Evolutionary conservation across 768 basidiomycete species (phyloP), one percentile per base, ranked within the genome.

Genomic region (Collybia sp.): DNA sequence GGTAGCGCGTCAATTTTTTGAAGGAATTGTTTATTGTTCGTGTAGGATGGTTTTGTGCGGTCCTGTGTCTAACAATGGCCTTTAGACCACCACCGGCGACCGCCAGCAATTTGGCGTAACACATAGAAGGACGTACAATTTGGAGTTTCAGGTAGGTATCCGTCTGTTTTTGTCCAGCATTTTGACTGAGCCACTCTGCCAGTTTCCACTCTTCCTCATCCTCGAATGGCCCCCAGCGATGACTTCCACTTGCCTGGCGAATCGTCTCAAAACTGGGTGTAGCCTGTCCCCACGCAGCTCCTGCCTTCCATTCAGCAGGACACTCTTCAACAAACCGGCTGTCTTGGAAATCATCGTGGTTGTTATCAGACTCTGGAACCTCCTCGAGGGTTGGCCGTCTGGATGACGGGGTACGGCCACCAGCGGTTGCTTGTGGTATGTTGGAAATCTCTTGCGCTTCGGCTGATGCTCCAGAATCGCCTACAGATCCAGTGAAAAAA

Each of bases 181-280:
- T 45, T 9, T 52, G 53, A 12, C 59, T 61, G 32, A 70, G 46
- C 64, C 63, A 70, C 32, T 53, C 46, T 2, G 59, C 69, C 0
- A 70, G 45, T 30, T 60, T 54, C 52, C 60, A 63, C 32, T 68
- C 60, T 2, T 60, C 61, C 32, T 51, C 42, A 18, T 53, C 46
- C 13, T 36, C 38, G 34, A 67, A 68, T 2, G 63, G 63, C 1
- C 46, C 58, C 55, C 35, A 37, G 3, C 20, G 12, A 13, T 30
- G 33, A 11, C 10, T 18, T 20, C 38, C 15, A 57, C 48, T 0
- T 47, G 43, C 43, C 65, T 67, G 1, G 44, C 18, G 2, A 68
- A 37, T 37, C 47, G 33, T 70, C 68, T 1, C 62, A 65, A 20
- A 69, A 52, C 1, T 63, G 58, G 0, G 67, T 36, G 47, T 71